Base-by-base conservation (phyloP, 176 grass and related monocot species). In the Cenchrus purpureus region DNA sequence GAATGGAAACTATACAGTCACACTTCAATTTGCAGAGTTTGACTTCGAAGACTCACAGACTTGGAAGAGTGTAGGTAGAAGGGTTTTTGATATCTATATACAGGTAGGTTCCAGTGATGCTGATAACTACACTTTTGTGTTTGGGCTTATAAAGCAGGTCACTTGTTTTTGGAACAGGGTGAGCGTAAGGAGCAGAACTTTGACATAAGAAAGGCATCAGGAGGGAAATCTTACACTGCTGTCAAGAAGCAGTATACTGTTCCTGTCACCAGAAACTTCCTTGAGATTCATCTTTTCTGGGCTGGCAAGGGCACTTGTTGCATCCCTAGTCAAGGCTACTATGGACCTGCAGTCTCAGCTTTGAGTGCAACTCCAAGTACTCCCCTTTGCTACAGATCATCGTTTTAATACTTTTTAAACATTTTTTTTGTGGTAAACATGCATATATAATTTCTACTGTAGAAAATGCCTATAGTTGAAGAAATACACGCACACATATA, bases 251-350 rank as follows among this genome's bases (percentile, higher is more conserved):
- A 77, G 7, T 98, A 85, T 67, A 78, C 7, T 56, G 61, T 86
- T 87, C 71, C 83, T 42, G 89, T 98, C n/a, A 92, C 93, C 16
- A 92, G 80, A 62, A 98, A 98, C 68, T 95, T 98, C 68, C 79
- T 98, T 44, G 96, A 95, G 77, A 90, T 98, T 83, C 96, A 98
- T 92, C 92, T 98, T 65, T 98, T 98, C 85, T 98, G 93, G 96
- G 93, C 93, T 55, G 96, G 96, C 55, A 98, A 98, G 81, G 96
- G 96, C 10, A 98, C 96, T 86, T 98, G 93, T 69, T 98, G 96
- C 67, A 70, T 95, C 74, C 93, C 93, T 45, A 71, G 0, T 15
- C 83, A 89, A 90, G 93, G 93, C 40, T 95, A 93, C 84, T 98
- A 98, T 12, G 96, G 96, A 4, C 87, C 91, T 76, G 77, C 87